Evolutionary conservation across 345 rosid species (phyloP).

Genomic region (Aethionema arabicum): DNA sequence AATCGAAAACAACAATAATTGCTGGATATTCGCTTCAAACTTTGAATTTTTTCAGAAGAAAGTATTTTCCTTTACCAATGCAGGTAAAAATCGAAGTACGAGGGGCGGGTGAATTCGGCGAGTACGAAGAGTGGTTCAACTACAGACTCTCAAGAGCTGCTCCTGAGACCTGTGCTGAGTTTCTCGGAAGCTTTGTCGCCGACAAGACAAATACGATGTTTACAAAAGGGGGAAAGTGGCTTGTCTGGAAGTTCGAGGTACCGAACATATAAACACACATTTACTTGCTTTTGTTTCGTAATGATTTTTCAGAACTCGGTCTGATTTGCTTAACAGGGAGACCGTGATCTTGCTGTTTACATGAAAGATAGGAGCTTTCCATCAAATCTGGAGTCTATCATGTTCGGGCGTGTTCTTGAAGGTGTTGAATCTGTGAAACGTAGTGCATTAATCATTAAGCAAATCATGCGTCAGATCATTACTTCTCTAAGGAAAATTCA

Average conservation of each 20-base stretch:
- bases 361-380: slow-evolving; percentile 88
- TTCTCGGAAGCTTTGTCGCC: slow-evolving; percentile 86
- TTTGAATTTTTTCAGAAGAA: too few species aligned
- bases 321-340: slow-evolving; percentile 51
- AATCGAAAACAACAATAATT: too few species aligned
- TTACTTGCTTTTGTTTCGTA: not conserved
- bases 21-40: too few species aligned
- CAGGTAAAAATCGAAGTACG: slow-evolving; percentile 81
- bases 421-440: slow-evolving; percentile 74
- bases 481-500: slow-evolving; percentile 88
- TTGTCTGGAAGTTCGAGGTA: slow-evolving; percentile 99
- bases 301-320: not conserved
- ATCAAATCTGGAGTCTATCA: slow-evolving; percentile 69
- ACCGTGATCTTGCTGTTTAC: slow-evolving; percentile 81
- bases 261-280: too few species aligned
- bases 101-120: slow-evolving; percentile 87
- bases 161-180: slow-evolving; percentile 92
- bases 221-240: slow-evolving; percentile 90
- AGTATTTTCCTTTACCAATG: not conserved
- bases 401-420: slow-evolving; percentile 82
- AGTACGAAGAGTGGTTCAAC: slow-evolving; percentile 97
- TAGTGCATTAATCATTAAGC: slow-evolving; percentile 82
- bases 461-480: slow-evolving; percentile 87
- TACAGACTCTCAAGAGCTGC: slow-evolving; percentile 95
- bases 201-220: slow-evolving; percentile 63